Percentiles rank a stretch among this genome's conserved stretches.
Evolutionary conservation across 192 early-diverging fungal species (phyloP).

Genomic region (Coemansia sp.): DNA sequence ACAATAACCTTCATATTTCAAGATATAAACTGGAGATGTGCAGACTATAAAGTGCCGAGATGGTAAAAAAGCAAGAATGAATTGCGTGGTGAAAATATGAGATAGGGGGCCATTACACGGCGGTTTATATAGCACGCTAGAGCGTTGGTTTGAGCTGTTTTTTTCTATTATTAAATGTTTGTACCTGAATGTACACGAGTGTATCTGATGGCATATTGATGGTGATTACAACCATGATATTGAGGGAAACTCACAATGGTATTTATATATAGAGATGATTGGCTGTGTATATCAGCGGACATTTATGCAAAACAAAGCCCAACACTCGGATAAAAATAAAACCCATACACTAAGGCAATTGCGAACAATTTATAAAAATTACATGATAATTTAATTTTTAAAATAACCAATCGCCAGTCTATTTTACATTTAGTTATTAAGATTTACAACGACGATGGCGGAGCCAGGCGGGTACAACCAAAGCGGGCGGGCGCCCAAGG

Average conservation of each 20-base stretch:
- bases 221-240: too few relatives aligned
- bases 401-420: neutral
- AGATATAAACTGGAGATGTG: neutral
- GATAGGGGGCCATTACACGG: too few relatives aligned
- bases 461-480: constrained; percentile 43
- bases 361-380: neutral
- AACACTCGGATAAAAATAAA: neutral
- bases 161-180: neutral
- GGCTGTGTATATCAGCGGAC: too few relatives aligned
- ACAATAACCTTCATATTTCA: constrained; percentile 6
- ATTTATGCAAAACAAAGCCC: neutral
- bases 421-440: neutral
- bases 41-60: too few relatives aligned
- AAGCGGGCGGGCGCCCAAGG: constrained; percentile 35
- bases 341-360: neutral
- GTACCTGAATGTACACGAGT: neutral
- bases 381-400: neutral
- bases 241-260: too few relatives aligned
- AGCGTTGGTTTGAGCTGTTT: too few relatives aligned
- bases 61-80: neutral
- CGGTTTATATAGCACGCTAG: too few relatives aligned
- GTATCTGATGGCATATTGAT: neutral
- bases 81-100: neutral
- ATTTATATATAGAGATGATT: neutral
- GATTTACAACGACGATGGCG: neutral